Evolutionary conservation across 257 asterid species (phyloP), one percentile per base, ranked within the genome.

Genomic region (Rauvolfia tetraphylla): DNA sequence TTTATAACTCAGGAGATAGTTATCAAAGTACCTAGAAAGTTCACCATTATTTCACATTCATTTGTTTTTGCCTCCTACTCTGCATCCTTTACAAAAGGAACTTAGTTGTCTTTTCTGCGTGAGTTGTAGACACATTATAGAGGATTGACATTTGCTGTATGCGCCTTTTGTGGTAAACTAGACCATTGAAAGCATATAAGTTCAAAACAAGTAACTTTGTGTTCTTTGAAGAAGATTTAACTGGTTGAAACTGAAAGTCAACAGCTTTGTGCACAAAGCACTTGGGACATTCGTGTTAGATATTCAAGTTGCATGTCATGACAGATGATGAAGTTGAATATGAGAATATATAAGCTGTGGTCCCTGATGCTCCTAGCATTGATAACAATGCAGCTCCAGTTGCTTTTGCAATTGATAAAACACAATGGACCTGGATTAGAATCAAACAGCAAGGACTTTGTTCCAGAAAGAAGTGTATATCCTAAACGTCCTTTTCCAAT

Each of bases 361-460:
- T 23, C 20, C 4, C 48, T 44, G 59, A 33, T 53, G 57, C 72
- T 62, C 49, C 41, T 5, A 22, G 36, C 29, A 15, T 29, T 48
- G 3, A 20, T 12, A 5, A 31, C 36, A 65, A 33, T 11, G 34
- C 31, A 20, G 33, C 15, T 20, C 39, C 61, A 70, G 33, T 29
- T 44, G 61, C 71, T 41, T 77, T 69, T 57, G 80, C 59, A 59
- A 56, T 44, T 41, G 65, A 56, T 54, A 65, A 31, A 39, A 69
- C 18, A 41, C 31, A 8, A 3, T 76, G 17, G 42, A 54, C 68
- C 22, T 49, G 33, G 74, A n/a, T n/a, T n/a, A n/a, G n/a, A n/a
- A 61, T 76, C 31, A 42, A 39, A 38, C 49, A 8, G 29, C 18
- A 18, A 23, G 57, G 41, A 29, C 4, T n/a, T 18, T 51, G 68